These are phyloP conservation scores for Cladosporium sp. DNA, from an alignment of 2,329 filamentous ascomycete genomes.

Conservation along the genomic window DNA sequence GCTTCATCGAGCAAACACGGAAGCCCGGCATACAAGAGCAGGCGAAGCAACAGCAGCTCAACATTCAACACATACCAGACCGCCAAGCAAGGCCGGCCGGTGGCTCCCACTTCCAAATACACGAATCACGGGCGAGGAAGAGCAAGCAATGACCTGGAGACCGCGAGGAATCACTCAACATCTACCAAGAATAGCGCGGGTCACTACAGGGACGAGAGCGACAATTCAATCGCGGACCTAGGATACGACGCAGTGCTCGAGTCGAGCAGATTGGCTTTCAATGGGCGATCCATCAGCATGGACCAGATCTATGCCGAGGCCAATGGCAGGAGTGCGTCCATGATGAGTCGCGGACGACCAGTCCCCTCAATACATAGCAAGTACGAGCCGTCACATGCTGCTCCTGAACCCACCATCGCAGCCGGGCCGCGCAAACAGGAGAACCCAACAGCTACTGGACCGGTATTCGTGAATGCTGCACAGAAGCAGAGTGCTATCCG, in stretches of 20 bases:
- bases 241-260: slow-evolving; percentile 56
- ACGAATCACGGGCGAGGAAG: background rate
- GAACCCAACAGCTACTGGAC: slow-evolving; percentile 35
- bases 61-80: slow-evolving; percentile 46
- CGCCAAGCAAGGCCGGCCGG: background rate
- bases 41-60: slow-evolving; percentile 77
- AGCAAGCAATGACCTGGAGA: background rate
- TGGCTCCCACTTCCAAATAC: slow-evolving; percentile 8
- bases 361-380: slow-evolving; percentile 42
- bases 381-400: slow-evolving; percentile 62
- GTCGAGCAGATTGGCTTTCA: slow-evolving; percentile 50
- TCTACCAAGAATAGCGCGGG: background rate
- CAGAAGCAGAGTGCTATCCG: slow-evolving; percentile 24
- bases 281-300: slow-evolving; percentile 65
- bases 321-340: slow-evolving; percentile 28
- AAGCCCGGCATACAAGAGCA: slow-evolving; percentile 37
- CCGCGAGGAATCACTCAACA: slow-evolving; percentile 1
- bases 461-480: slow-evolving; percentile 30
- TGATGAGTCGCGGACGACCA: slow-evolving; percentile 41
- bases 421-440: slow-evolving; percentile 64
- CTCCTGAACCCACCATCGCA: slow-evolving; percentile 79
- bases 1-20: slow-evolving; percentile 23
- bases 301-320: slow-evolving; percentile 57
- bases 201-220: slow-evolving; percentile 8
- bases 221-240: slow-evolving; percentile 41